These are phyloP conservation scores for Astragalus glycyphyllos DNA, from an alignment of 306 rosid genomes.

Conservation along the genomic window DNA sequence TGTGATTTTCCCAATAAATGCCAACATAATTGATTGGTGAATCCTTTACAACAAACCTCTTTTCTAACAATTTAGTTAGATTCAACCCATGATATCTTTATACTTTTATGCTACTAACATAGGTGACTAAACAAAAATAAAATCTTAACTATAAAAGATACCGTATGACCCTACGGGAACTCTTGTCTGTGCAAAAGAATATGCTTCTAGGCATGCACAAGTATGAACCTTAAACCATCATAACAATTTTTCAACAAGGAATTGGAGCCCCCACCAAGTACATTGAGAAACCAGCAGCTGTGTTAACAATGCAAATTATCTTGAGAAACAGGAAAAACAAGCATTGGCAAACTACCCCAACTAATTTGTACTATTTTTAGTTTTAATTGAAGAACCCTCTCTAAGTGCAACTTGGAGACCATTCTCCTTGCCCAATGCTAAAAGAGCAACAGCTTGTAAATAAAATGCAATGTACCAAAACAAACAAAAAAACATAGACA, in stretches of 20 bases:
- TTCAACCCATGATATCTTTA: not conserved
- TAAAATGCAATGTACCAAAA: constrained; percentile 80
- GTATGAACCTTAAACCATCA: constrained; percentile 47
- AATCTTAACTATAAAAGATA: constrained; percentile 45
- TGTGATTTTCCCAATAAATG: constrained; percentile 52
- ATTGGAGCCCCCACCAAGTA: constrained; percentile 33
- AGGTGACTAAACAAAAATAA: constrained; percentile 49
- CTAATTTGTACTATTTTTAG: constrained; percentile 55
- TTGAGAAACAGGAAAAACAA: constrained; percentile 39
- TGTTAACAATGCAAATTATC: constrained; percentile 43
- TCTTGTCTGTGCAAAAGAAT: constrained; percentile 58
- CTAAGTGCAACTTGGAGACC: constrained; percentile 82
- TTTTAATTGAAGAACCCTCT: constrained; percentile 77
- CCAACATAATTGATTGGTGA: constrained; percentile 46
- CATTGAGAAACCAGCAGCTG: constrained; percentile 49
- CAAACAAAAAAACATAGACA: too few relatives aligned
- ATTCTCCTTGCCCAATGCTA: constrained; percentile 58
- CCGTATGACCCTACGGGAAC: constrained; percentile 32
- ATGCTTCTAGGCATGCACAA: constrained; percentile 60
- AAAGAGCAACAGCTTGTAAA: constrained; percentile 77
- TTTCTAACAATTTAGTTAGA: constrained; percentile 45
- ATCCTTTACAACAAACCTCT: constrained; percentile 59
- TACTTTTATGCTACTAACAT: constrained; percentile 37
- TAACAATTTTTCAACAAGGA: constrained; percentile 36
- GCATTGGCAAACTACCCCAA: constrained; percentile 20